Conservation (phyloP, 2,329 filamentous ascomycete species). For the Stylonectria norvegica region DNA sequence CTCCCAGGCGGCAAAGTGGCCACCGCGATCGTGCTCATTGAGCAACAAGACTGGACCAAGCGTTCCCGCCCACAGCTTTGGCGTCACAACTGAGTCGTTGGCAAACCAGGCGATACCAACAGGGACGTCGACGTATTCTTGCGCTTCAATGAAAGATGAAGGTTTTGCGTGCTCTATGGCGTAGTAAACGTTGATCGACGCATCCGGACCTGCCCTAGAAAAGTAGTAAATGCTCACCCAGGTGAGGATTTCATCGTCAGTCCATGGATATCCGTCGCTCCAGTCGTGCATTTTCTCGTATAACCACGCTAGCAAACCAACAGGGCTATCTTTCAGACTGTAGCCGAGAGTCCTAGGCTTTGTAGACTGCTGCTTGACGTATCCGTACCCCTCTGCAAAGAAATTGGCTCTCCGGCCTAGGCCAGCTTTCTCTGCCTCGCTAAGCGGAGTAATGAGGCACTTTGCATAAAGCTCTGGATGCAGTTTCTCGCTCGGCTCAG, state of each 20-base stretch:
- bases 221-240: slow-evolving; percentile 74
- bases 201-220: slow-evolving; percentile 62
- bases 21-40: slow-evolving; percentile 46
- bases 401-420: background rate
- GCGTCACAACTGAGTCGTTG: slow-evolving; percentile 51
- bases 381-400: slow-evolving; percentile 15
- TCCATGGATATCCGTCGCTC: slow-evolving; percentile 70
- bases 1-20: slow-evolving; percentile 61
- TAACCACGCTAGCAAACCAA: slow-evolving; percentile 71
- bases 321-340: slow-evolving; percentile 57
- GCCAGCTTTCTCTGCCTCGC: background rate
- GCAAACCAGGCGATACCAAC: slow-evolving; percentile 53
- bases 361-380: slow-evolving; percentile 3
- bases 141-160: background rate
- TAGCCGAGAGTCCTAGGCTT: slow-evolving; percentile 3
- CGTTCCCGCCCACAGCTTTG: slow-evolving; percentile 53
- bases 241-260: slow-evolving; percentile 69
- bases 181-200: slow-evolving; percentile 68
- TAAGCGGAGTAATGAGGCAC: background rate
- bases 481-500: background rate
- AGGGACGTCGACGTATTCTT: slow-evolving; percentile 29
- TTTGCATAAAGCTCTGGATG: slow-evolving; percentile 1
- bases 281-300: slow-evolving; percentile 77
- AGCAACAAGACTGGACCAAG: slow-evolving; percentile 59
- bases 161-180: slow-evolving; percentile 48